Evolutionary conservation across 2,329 filamentous ascomycete genomes (phyloP), one percentile per base, ranked within the genome.

Genomic region (Beauveria caledonica): DNA sequence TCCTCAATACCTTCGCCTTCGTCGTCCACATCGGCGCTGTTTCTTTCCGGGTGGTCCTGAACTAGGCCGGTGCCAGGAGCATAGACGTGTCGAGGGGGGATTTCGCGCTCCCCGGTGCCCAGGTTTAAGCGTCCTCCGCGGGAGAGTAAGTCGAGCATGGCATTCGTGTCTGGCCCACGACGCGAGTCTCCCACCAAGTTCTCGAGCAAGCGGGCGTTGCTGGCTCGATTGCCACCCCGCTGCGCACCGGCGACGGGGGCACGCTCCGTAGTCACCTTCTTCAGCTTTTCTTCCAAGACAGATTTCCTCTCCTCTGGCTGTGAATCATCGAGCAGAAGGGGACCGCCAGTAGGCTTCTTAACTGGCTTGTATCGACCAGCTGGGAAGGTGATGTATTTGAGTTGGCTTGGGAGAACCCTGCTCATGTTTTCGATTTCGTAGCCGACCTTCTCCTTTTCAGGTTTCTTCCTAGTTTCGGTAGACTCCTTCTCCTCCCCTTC

Each of bases 341-440:
- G 91, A 66, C 94, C 94, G 66, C 94, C 93, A 46, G 93, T 97
- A 64, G 93, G 90, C 89, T 96, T 83, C 74, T 86, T 86, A 63
- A 97, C 92, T 40, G 94, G 93, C 80, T 89, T 90, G 76, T 97
- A 99, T 67, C 95, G 87, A 50, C 90, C 89, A 64, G 90, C 84
- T 53, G 90, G 86, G 80, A 99, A 96, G 74, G 86, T 96, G 70
- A 99, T 90, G 74, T 93, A 97, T 79, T 96, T 96, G 70, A 97
- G 84, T 77, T 99, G 94, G 51, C 86, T 85, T 1, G 92, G 94
- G 52, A 99, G 84, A 40, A 99, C 92, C 68, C 94, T 85, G 59
- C 89, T 95, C 91, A 99, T 95, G 79, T 99, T 99, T 71, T 94
- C 90, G 63, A 99, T 83, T 65, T 97, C 92, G 72, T 94, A 97